Evolutionary conservation across 1,284 basidiomycete species (phyloP).

Genomic region (Ganoderma sinense): DNA sequence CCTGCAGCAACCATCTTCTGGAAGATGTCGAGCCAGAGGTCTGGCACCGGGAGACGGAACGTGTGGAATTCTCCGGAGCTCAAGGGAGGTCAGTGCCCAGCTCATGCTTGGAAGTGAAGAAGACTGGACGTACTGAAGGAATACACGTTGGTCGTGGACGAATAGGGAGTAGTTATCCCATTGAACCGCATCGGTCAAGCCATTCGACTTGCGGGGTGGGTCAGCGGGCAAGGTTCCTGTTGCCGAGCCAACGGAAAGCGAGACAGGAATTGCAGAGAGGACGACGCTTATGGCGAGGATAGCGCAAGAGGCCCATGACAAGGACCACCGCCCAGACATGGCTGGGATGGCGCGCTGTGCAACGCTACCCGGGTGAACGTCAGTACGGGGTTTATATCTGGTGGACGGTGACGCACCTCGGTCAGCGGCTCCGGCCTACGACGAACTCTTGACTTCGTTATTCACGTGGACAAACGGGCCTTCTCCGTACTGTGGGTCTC

Average conservation of each 20-base stretch:
- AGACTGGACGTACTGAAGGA: slow-evolving; percentile 53
- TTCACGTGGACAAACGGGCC: no score
- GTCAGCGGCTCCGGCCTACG: no score
- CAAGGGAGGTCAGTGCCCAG: neutral
- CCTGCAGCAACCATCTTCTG: slow-evolving; percentile 85
- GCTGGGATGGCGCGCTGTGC: neutral
- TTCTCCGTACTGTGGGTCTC: no score
- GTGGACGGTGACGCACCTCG: slow-evolving; percentile 1
- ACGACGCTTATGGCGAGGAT: slow-evolving; percentile 23
- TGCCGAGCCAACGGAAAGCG: neutral
- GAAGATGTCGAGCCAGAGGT: slow-evolving; percentile 83
- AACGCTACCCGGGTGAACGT: neutral
- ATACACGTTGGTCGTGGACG: slow-evolving; percentile 43
- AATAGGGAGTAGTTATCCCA: slow-evolving; percentile 44
- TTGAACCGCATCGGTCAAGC: slow-evolving; percentile 39
- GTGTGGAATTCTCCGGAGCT: slow-evolving; percentile 84
- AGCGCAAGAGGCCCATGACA: slow-evolving; percentile 28
- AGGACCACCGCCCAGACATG: slow-evolving; percentile 26
- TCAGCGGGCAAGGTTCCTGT: slow-evolving; percentile 23
- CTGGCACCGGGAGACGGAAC: slow-evolving; percentile 81
- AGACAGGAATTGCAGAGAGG: slow-evolving; percentile 25
- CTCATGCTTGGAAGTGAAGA: neutral
- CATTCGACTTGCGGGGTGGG: slow-evolving; percentile 39
- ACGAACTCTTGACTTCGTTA: no score
- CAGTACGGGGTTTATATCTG: slow-evolving; percentile 9